Evolutionary conservation across 805 yeast genomes (phyloP).

Genomic region (Torulaspora quercuum): DNA sequence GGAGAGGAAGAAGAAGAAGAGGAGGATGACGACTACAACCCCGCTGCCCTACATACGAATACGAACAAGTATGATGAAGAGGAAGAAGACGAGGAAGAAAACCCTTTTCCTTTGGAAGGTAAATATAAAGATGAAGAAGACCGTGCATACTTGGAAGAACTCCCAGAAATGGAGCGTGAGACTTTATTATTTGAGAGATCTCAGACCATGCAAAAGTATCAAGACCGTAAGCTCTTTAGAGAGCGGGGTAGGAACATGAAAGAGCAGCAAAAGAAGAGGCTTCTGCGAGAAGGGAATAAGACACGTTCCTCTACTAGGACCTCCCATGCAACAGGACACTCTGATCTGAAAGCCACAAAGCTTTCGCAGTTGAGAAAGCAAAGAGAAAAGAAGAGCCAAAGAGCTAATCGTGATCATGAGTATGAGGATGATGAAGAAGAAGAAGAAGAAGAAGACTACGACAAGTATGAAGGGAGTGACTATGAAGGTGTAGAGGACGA

Average conservation of each 20-base stretch:
- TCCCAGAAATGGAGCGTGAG: constrained; percentile 94
- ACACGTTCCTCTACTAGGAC: constrained; percentile 36
- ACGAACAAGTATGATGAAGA: constrained; percentile 36
- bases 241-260: constrained; percentile 63
- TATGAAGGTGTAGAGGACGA: constrained; percentile 36
- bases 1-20: constrained; percentile 35
- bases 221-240: constrained; percentile 78
- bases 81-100: constrained; percentile 42
- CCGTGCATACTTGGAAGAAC: constrained; percentile 53
- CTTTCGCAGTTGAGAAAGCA: constrained; percentile 72
- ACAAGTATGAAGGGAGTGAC: constrained; percentile 38
- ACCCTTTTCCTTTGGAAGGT: constrained; percentile 93
- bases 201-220: constrained; percentile 83
- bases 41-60: constrained; percentile 27
- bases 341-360: constrained; percentile 46
- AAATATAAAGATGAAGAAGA: constrained; percentile 83
- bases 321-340: constrained; percentile 40
- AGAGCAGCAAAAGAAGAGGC: constrained; percentile 29
- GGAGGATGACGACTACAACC: constrained; percentile 43
- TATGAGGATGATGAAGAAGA: constrained; percentile 43
- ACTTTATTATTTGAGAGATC: constrained; percentile 86
- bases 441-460: constrained; percentile 44
- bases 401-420: constrained; percentile 41
- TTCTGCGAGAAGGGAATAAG: constrained; percentile 27
- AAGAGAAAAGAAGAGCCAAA: constrained; percentile 59